These are phyloP conservation scores for Naganishia liquefaciens DNA, from an alignment of 1,284 basidiomycete species.

Conservation along the genomic window DNA sequence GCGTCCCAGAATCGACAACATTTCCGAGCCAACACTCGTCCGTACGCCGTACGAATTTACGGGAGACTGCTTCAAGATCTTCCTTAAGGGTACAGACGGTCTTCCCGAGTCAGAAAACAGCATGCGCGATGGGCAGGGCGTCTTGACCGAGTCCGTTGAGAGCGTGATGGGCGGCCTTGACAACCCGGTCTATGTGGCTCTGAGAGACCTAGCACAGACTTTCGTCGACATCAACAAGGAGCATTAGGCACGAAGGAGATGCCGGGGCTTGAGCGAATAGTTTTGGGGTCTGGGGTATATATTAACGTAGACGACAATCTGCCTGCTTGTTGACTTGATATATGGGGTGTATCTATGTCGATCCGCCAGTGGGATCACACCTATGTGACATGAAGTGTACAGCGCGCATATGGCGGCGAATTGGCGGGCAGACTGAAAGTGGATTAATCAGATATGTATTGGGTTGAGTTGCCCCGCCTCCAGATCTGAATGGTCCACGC, in stretches of 20 bases:
- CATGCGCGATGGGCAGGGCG: constrained; percentile 49
- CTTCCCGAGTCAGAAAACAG: constrained; percentile 40
- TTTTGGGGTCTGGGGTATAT: neutral
- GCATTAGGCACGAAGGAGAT: neutral
- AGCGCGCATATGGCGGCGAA: too few relatives aligned
- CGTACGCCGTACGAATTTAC: constrained; percentile 50
- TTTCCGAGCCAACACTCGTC: constrained; percentile 46
- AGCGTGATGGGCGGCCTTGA: constrained; percentile 29
- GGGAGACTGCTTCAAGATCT: constrained; percentile 49
- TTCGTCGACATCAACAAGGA: constrained; percentile 31
- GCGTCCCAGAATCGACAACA: constrained; percentile 46
- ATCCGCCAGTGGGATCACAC: neutral
- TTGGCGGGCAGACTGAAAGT: too few relatives aligned
- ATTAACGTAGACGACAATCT: neutral
- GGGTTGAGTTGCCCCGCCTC: too few relatives aligned
- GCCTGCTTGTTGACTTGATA: too few relatives aligned
- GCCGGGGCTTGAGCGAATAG: neutral
- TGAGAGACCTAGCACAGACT: constrained; percentile 26
- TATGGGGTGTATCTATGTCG: neutral
- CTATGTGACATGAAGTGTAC: neutral
- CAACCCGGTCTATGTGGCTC: constrained; percentile 26
- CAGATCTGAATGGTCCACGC: too few relatives aligned
- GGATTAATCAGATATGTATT: too few relatives aligned
- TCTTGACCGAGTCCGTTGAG: constrained; percentile 40
- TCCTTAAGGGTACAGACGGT: constrained; percentile 51